Evolutionary conservation across 2,329 filamentous ascomycete species (phyloP), one percentile per base, ranked within the genome.

Genomic region (Botryotinia globosa): DNA sequence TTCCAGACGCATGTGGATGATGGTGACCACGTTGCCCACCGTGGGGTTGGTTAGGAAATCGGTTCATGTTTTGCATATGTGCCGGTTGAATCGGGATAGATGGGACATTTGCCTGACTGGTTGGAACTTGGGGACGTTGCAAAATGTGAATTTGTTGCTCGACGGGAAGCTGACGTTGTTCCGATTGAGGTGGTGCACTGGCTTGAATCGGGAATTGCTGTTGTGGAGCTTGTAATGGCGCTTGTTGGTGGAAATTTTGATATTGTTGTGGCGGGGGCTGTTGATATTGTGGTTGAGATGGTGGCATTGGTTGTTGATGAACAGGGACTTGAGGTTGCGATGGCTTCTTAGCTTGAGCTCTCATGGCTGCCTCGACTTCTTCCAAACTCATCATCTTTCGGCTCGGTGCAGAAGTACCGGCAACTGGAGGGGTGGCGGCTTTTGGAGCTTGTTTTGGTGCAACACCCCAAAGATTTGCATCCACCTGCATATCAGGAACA

Each of bases 301-400:
- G 73, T 37, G 71, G 69, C 37, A 69, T 69, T 37, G 73, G 71
- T 74, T 67, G 80, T 62, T 74, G 75, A 16, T 68, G 73, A n/a
- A 74, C 62, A 73, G 73, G 74, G 32, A 68, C 81, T 9, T 77
- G 77, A 58, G 81, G 79, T 29, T 82, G 76, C 12, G 83, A 78
- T 18, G 85, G 83, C 74, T 86, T 86, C 78, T 88, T 87, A 45
- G 88, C 83, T 77, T 94, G 91, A 48, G 88, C 86, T 74, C 92
- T 89, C 91, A 99, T 94, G 76, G 94, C 91, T 71, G 95, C 95
- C 83, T 99, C 96, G 32, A 99, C 94, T 84, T 99, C 96, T 81
- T 98, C 96, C 79, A 99, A 82, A 79, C 94, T 98, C 92, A 99
- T 91, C 83, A 98, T 91, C 84, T 94, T 98, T 79, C 90, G 90